Conservation (phyloP, 2,329 filamentous ascomycete species). For the Chaetomium olivaceum region DNA sequence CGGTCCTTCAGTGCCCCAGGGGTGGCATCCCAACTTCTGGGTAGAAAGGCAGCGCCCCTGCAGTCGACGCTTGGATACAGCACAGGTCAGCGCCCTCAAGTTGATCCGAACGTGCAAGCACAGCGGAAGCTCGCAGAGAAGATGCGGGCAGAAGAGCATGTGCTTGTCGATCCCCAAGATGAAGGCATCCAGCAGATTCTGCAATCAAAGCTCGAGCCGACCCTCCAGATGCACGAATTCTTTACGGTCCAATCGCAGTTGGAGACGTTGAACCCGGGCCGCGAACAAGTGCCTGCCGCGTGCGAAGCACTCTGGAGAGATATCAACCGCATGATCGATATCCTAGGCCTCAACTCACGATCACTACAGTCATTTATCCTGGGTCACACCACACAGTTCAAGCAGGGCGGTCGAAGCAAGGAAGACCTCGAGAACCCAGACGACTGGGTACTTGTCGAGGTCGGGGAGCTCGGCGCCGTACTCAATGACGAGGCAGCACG, state of each 20-base stretch:
- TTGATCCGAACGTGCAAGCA: slow-evolving; percentile 52
- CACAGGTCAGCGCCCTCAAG: slow-evolving; percentile 43
- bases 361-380: slow-evolving; percentile 66
- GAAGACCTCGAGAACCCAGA: slow-evolving; percentile 69
- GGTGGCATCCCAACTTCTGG: slow-evolving; percentile 57
- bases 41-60: slow-evolving; percentile 42
- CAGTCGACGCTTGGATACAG: slow-evolving; percentile 30
- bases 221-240: slow-evolving; percentile 65
- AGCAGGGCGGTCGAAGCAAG: slow-evolving; percentile 57
- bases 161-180: slow-evolving; percentile 68
- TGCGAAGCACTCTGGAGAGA: slow-evolving; percentile 72
- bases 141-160: slow-evolving; percentile 57
- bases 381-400: slow-evolving; percentile 61
- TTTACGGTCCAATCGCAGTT: slow-evolving; percentile 54
- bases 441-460: slow-evolving; percentile 74
- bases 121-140: slow-evolving; percentile 55
- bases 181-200: slow-evolving; percentile 66
- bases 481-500: slow-evolving; percentile 64
- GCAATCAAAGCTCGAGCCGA: slow-evolving; percentile 60
- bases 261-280: slow-evolving; percentile 19
- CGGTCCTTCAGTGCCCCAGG: slow-evolving; percentile 63
- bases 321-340: slow-evolving; percentile 93
- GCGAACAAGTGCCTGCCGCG: slow-evolving; percentile 52
- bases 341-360: slow-evolving; percentile 77
- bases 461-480: slow-evolving; percentile 66